Conservation (phyloP, 2,329 filamentous ascomycete species). For the Colletotrichum tamarilloi region DNA sequence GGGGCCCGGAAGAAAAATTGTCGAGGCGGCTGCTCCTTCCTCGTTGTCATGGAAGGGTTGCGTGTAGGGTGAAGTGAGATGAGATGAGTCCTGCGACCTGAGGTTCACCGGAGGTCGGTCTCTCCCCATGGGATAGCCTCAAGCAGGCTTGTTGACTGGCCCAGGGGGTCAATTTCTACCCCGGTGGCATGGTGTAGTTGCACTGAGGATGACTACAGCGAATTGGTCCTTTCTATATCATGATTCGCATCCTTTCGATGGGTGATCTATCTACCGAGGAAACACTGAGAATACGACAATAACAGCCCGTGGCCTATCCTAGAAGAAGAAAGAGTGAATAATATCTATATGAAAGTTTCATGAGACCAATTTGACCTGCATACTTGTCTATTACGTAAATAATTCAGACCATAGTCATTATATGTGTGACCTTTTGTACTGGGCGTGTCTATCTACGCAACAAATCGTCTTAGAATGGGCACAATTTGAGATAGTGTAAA, state of each 20-base stretch:
- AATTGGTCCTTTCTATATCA: neutral
- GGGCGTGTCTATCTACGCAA: neutral
- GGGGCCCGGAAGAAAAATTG: neutral
- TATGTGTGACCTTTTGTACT: neutral
- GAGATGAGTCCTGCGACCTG: neutral
- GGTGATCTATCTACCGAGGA: neutral
- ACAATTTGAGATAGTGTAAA: neutral
- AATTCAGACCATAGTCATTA: neutral
- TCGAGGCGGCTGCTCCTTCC: slow-evolving; percentile 9
- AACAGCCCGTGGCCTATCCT: neutral
- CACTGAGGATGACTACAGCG: no score
- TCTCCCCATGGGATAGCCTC: neutral
- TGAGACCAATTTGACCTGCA: neutral
- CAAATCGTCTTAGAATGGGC: neutral
- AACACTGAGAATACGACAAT: neutral
- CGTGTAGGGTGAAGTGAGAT: neutral
- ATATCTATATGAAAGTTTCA: neutral
- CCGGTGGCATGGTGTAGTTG: neutral
- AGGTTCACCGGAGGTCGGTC: neutral
- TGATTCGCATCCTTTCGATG: neutral
- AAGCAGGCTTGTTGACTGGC: neutral
- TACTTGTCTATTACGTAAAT: neutral
- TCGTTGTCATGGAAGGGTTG: neutral
- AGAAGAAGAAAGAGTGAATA: neutral
- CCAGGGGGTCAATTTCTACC: neutral